These are phyloP conservation scores for Nicotiana paniculata DNA, from an alignment of 257 asterid genomes.

Conservation along the genomic window DNA sequence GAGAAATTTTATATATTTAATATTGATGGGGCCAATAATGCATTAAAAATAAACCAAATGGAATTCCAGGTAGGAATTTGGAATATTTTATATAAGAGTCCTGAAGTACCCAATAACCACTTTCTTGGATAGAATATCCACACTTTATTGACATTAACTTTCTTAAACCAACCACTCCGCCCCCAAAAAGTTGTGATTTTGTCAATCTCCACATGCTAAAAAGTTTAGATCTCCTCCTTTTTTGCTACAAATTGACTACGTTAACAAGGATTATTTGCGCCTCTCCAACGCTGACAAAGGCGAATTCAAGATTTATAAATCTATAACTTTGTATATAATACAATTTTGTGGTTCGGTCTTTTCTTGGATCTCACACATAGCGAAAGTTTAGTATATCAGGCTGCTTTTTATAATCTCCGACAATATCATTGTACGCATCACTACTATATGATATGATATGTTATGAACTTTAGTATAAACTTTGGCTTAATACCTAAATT, in stretches of 20 bases:
- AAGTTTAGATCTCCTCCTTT: neutral
- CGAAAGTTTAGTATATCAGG: accelerated
- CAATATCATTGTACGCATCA: too few relatives aligned
- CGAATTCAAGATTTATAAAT: too few relatives aligned
- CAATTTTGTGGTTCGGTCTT: accelerated
- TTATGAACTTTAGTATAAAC: too few relatives aligned
- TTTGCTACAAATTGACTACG: neutral
- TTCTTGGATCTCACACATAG: accelerated
- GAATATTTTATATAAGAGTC: slow-evolving; percentile 24
- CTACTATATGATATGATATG: too few relatives aligned
- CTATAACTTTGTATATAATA: too few relatives aligned
- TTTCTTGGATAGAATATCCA: neutral
- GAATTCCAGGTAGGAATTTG: slow-evolving; percentile 39
- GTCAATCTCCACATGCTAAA: slow-evolving; percentile 52
- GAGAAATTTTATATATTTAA: neutral
- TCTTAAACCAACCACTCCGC: slow-evolving; percentile 22
- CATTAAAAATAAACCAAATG: slow-evolving; percentile 16
- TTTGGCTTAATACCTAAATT: neutral
- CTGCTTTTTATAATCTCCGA: accelerated
- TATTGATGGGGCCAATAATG: slow-evolving; percentile 8
- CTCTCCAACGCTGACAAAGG: too few relatives aligned
- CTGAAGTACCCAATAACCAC: slow-evolving; percentile 17
- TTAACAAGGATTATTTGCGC: neutral
- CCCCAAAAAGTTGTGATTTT: slow-evolving; percentile 17
- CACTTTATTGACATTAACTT: slow-evolving; percentile 3